A percentile compares a stretch with the other conserved stretches of the same genome.
Evolutionary conservation across 306 rosid genomes (phyloP).

Genomic region (Cucumis melo): DNA sequence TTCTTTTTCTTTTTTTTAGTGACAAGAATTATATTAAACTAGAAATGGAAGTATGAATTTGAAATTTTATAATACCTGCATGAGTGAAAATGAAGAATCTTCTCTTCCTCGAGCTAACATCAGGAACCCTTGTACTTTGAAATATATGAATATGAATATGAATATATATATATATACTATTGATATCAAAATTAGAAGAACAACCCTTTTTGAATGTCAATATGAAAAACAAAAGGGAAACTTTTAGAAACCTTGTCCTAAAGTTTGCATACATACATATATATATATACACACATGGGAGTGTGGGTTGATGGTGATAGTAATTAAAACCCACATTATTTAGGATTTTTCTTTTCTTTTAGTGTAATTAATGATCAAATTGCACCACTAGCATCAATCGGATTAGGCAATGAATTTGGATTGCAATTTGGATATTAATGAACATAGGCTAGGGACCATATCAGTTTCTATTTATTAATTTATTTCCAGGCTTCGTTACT

Average conservation of each 20-base stretch:
- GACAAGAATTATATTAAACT: too few relatives aligned
- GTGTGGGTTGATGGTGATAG: neutral
- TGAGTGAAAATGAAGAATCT: conserved; percentile 4
- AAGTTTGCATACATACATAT: too few relatives aligned
- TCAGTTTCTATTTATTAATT: neutral
- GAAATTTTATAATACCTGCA: conserved; percentile 8
- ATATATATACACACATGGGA: neutral
- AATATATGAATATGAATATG: neutral
- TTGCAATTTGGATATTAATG: conserved; percentile 2
- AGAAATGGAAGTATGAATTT: too few relatives aligned
- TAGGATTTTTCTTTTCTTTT: neutral
- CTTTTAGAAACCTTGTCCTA: too few relatives aligned
- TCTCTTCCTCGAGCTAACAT: neutral
- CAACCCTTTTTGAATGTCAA: neutral
- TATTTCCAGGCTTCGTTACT: neutral
- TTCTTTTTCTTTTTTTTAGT: too few relatives aligned
- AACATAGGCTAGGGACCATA: neutral
- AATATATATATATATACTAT: too few relatives aligned
- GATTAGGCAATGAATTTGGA: neutral
- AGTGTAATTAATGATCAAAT: neutral
- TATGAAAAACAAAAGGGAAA: neutral
- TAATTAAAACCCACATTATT: neutral
- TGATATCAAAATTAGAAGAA: too few relatives aligned
- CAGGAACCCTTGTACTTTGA: neutral
- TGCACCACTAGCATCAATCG: neutral